Base-by-base conservation (phyloP, 2,329 filamentous ascomycete genomes). In the Colletotrichum theobromicola region DNA sequence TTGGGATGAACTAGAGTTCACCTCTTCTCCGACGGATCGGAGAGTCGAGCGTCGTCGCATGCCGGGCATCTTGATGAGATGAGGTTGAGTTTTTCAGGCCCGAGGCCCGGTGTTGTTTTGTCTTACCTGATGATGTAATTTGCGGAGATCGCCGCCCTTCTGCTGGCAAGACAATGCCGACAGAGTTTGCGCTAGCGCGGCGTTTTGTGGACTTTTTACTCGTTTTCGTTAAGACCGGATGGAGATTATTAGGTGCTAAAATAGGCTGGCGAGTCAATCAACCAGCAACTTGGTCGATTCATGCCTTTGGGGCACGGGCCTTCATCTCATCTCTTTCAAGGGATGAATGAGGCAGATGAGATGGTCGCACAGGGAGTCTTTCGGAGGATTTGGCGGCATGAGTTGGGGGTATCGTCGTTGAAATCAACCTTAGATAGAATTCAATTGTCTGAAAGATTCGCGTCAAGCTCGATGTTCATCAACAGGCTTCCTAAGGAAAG, bases 61-160 rank as follows among this genome's bases (percentile, higher is more conserved):
- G 5, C 28, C 24, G 35, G 30, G 21, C 69, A 26, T 16, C 9
- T 21, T 15, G 60, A 61, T 72, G 62, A 66, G 67, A 72, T 12
- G 72, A 61, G 28, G 62, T 35, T 72, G 55, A 74, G 55, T 67
- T 74, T 70, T 71, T 16, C 42, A 64, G 16, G 4, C 58, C 67
- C 46, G 21, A 62, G 34, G 24, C 60, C 60, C 32, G 62, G 28
- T 15, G 32, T 15, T 67, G 58, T 74, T 64, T 46, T 57, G 37
- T 42, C 24, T 62, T 6, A 42, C 32, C 12, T 16, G 37, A 63
- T 74, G 72, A 74, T 74, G 72, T 74, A 74, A 74, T 72, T 16
- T 34, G 55, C 72, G 68, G 72, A 72, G 62, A 55, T 67, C 55
- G 42, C 72, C 72, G 68, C 35, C 37, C 21, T 4, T 42, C 18